Evolutionary conservation across 257 asterid species (phyloP).

Genomic region (Nicotiana tomentosiformis): DNA sequence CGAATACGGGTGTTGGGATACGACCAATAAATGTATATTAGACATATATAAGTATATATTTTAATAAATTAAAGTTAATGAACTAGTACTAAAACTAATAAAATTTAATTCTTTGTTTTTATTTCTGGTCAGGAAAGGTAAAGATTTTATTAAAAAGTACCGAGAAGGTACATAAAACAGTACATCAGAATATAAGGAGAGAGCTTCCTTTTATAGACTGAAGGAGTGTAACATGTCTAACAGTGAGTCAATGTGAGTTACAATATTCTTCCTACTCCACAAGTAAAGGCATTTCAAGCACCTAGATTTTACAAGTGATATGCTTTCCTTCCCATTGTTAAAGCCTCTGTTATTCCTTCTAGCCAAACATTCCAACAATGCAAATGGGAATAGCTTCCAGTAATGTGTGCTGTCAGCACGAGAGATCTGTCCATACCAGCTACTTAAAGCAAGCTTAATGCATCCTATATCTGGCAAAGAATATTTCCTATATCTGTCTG

Average conservation of each 20-base stretch:
- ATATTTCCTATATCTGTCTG: neutral
- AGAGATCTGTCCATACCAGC: neutral
- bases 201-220: neutral
- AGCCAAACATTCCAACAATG: neutral
- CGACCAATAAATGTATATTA: too few species aligned
- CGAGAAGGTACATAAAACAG: neutral
- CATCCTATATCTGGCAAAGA: neutral
- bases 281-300: neutral
- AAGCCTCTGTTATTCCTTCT: neutral
- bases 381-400: neutral
- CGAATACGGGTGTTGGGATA: too few species aligned
- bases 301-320: neutral
- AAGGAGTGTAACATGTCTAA: neutral
- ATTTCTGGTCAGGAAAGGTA: neutral
- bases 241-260: too few species aligned
- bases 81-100: too few species aligned
- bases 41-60: too few species aligned
- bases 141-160: neutral
- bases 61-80: too few species aligned
- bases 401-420: too few species aligned
- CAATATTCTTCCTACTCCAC: neutral
- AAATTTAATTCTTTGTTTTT: too few species aligned
- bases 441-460: neutral
- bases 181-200: neutral
- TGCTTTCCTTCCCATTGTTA: neutral